Evolutionary conservation across 768 basidiomycete species (phyloP), one percentile per base, ranked within the genome.

Genomic region (Daedaleopsis sinensis): DNA sequence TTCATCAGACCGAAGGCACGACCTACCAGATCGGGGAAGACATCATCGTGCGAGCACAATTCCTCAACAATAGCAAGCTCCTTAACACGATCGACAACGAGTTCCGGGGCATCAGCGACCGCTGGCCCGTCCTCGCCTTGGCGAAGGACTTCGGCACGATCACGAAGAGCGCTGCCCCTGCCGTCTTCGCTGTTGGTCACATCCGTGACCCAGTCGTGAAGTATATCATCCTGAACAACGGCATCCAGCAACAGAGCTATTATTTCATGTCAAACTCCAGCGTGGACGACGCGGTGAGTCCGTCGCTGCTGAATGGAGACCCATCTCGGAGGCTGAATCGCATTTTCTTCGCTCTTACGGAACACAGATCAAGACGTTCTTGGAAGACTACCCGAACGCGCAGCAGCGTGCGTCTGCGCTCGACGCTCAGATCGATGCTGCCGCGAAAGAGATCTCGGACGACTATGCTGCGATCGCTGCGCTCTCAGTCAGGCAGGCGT

Each of bases 61-160:
- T 87, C 71, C 81, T 87, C 70, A 84, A 80, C 65, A 78, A 81
- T 62, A 83, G 84, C 8, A 64, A 68, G 15, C 82, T 88, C 47
- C 66, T 76, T 5, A 83, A 87, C 67, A 79, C 81, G 0, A 75
- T 77, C 47, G 85, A 87, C 68, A 82, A 79, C 15, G 76, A 76
- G 59, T 88, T 86, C 76, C 82, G 87, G 15, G 79, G 83, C 5
- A 78, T 87, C 42, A 73, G 73, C 18, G 73, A 86, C 66, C 73
- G 79, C 60, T 87, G 85, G 86, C 81, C 86, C 16, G 85, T 88
- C 9, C 88, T 89, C 65, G 86, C 77, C 10, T 77, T 87, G 50
- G 79, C 85, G 32, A 82, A 82, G 27, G 79, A 88, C 67, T 79
- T 88, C 42, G 86, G 85, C 3, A 75, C 71, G 3, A 72, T 88